Evolutionary conservation across 257 asterid species (phyloP), one percentile per base, ranked within the genome.

Genomic region (Plectranthus barbatus): DNA sequence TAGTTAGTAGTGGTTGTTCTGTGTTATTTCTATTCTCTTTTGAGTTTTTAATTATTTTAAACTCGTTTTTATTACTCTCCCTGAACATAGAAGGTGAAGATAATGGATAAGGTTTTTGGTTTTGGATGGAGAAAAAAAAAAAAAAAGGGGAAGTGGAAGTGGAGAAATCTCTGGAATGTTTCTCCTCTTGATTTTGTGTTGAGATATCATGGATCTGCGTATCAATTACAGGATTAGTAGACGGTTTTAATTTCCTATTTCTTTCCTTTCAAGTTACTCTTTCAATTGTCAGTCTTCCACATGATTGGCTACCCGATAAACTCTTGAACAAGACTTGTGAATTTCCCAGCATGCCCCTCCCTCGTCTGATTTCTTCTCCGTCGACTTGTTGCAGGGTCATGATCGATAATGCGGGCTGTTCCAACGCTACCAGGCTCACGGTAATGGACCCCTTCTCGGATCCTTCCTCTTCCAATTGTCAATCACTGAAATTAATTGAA

Each of bases 371-470:
- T 53, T 4, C 36, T 41, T 33, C 60, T 24, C 46, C 64, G 4
- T 42, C 61, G 41, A 24, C 67, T 21, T 57, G 70, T 60, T 59
- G 36, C 96, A 93, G 99, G 86, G 99, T 87, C 76, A 81, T 90
- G 85, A 81, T 93, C 75, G 99, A 93, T 81, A 87, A 93, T 83
- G 95, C 83, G n/a, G 96, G 84, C 33, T 90, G 90, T 52, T 75
- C 95, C 37, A 75, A 86, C 62, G 81, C 91, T 8, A 93, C 99
- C n/a, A 80, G 94, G n/a, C 87, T 93, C 66, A 84, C 83, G 97
- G 99, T 93, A 71, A 15, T 23, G 13, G 9, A 3, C 44, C 44
- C 46, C 48, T 57, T 58, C 49, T 63, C 52, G 8, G 23, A 66
- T 7, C 33, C 41, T 36, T 23, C 60, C 33, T n/a, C 2, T 24